Percentiles rank a stretch among this genome's conserved stretches.
Conservation (phyloP, 176 grass and related monocot genomes). For the Zea luxurians region DNA sequence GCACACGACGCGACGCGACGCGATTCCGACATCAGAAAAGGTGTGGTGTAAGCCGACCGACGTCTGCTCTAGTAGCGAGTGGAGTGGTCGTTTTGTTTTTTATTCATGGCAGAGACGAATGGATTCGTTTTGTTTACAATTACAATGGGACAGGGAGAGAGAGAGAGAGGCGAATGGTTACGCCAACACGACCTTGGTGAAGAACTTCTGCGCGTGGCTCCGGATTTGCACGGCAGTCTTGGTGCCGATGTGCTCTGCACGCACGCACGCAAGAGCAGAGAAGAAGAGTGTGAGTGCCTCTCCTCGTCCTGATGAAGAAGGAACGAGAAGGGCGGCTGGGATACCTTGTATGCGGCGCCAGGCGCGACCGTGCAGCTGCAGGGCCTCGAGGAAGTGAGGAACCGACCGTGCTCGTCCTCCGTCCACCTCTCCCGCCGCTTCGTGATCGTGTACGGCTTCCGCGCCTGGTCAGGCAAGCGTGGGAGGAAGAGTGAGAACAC, state of each 20-base stretch:
- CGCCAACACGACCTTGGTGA: slow-evolving; percentile 71
- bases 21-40: slow-evolving; percentile 23
- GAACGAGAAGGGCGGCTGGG: neutral
- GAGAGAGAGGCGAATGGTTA: slow-evolving; percentile 22
- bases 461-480: slow-evolving; percentile 41
- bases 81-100: slow-evolving; percentile 3
- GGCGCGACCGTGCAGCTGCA: slow-evolving; percentile 78
- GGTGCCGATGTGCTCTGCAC: slow-evolving; percentile 82
- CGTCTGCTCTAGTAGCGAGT: too few species aligned
- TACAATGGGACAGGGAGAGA: neutral
- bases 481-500: slow-evolving; percentile 13
- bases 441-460: slow-evolving; percentile 94
- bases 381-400: slow-evolving; percentile 86
- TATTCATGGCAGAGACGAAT: slow-evolving; percentile 29
- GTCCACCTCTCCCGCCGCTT: slow-evolving; percentile 97
- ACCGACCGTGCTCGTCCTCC: slow-evolving; percentile 81
- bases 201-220: slow-evolving; percentile 99
- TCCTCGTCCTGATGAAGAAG: neutral
- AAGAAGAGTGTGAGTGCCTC: neutral
- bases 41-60: neutral
- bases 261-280: neutral
- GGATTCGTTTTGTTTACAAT: slow-evolving; percentile 24
- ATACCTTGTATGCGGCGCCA: slow-evolving; percentile 97
- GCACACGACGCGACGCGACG: slow-evolving; percentile 23
- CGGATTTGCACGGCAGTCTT: slow-evolving; percentile 96